These are phyloP conservation scores for Rhamnella rubrinervis DNA, from an alignment of 331 rosid genomes.

Conservation along the genomic window DNA sequence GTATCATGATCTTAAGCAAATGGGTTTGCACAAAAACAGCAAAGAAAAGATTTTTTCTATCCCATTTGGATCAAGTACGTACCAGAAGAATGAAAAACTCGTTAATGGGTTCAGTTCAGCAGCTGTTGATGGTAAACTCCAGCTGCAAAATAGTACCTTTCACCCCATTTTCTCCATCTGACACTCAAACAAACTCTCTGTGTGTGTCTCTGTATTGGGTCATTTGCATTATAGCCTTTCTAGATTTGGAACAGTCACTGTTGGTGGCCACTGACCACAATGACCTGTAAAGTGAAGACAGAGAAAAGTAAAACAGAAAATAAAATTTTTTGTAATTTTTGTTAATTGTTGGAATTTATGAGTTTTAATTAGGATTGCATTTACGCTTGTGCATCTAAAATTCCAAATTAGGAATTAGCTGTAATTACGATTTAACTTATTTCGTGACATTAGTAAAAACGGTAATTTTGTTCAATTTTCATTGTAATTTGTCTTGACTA, in stretches of 20 bases:
- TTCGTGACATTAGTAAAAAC: no score
- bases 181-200: conserved; percentile 14
- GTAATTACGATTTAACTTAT: no score
- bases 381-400: conserved; percentile 5
- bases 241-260: conserved; percentile 36
- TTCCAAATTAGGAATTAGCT: no score
- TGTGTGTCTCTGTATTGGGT: conserved; percentile 41
- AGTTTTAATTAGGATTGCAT: not conserved
- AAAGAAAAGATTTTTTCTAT: conserved; percentile 26
- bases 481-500: no score
- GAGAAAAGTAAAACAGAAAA: conserved; percentile 28
- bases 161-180: conserved; percentile 57
- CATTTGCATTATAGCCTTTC: conserved; percentile 33
- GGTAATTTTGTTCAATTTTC: no score
- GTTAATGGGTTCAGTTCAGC: conserved; percentile 37
- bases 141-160: conserved; percentile 41
- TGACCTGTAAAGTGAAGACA: conserved; percentile 42
- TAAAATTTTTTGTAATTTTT: not conserved
- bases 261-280: conserved; percentile 28
- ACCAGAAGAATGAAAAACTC: conserved; percentile 31
- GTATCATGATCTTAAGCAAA: conserved; percentile 32
- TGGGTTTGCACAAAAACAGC: conserved; percentile 30
- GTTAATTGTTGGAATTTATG: not conserved
- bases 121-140: conserved; percentile 37
- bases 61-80: conserved; percentile 37